Evolutionary conservation across 2,329 filamentous ascomycete species (phyloP), one percentile per base, ranked within the genome.

Genomic region (Fusarium odoratissimum): DNA sequence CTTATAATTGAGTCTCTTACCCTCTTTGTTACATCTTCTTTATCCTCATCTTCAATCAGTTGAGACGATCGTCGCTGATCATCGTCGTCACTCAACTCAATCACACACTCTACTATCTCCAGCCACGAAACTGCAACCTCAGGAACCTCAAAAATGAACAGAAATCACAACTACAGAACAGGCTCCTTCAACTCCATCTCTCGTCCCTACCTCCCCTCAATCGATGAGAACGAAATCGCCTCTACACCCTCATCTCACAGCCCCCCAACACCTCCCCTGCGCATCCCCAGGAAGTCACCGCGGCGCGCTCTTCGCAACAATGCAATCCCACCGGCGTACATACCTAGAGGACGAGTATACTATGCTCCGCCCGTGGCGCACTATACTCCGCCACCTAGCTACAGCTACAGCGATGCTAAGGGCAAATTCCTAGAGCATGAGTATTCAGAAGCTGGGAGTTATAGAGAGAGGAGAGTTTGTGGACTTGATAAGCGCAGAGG

Each of bases 201-300:
- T 51, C 46, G 69, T 78, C 52, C 78, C 38, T 76, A 77, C 41
- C 79, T 84, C 77, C 82, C 83, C 25, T 76, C 82, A 60, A 82
- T 84, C 60, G 77, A 76, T 35, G 82, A 84, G 75, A 78, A 83
- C 68, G 79, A 81, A 52, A 75, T 76, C 46, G 69, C 67, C 33
- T 60, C 59, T 13, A 71, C 63, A 25, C 70, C 66, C 30, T 71
- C 68, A 48, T 67, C 59, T 35, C 71, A 51, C 23, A 72, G 59
- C 8, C 57, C 74, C 16, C 76, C 79, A 14, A 71, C 59, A 31
- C 69, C 68, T 38, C 77, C 78, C 19, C 76, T 80, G 8, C 79
- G 78, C 21, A 73, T 81, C 9, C 80, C 78, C 11, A 74, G 72
- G 33, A 82, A 77, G 67, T 76, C 78, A 6, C 72, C 78, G 16